Base-by-base conservation (phyloP, 2,329 filamentous ascomycete genomes). In the Apiospora phragmitis region DNA sequence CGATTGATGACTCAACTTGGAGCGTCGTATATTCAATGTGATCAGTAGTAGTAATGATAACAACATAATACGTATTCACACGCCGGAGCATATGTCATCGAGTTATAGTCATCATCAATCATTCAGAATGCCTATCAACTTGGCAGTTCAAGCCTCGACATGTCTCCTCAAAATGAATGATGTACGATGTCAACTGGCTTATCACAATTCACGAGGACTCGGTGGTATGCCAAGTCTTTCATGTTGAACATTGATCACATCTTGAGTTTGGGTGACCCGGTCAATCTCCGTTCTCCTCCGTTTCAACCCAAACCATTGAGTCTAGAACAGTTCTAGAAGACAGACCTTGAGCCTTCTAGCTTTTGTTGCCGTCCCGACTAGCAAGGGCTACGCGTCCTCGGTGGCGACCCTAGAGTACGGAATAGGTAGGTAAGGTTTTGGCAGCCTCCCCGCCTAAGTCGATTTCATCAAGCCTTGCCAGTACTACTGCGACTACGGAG, bases 301-400 rank as follows among this genome's bases (percentile, higher is more conserved):
- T 62, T 32, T 35, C 55, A 62, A 38, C 11, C 12, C 18, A 12
- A 38, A 35, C 32, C 18, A 3, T 62, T 21, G 32, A 62, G 55
- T 29, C 55, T 62, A 62, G 55, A 62, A 62, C 55, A 62, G 11
- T 62, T 62, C 55, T 62, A 62, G 55, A 62, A 62, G n/a, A 12
- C 9, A 32, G 8, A 35, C 18, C 51, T 59, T 35, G 16, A 11
- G 29, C 3, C 49, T 32, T 59, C 5, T 55, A 32, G 49, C 49
- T 55, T 55, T 55, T 55, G 49, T 59, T 59, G 29, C 51, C 32
- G 55, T 62, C 24, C 55, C 9, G 55, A 38, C 55, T 62, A 62
- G 55, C 55, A 38, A 62, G 55, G 55, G 55, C 55, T 62, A 62
- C 55, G 55, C 55, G 32, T 62, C 55, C 55, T 62, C 55, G 38